phyloP scores from a whole-genome alignment of 768 basidiomycete genomes.

The Kondoa malvinella region DNA sequence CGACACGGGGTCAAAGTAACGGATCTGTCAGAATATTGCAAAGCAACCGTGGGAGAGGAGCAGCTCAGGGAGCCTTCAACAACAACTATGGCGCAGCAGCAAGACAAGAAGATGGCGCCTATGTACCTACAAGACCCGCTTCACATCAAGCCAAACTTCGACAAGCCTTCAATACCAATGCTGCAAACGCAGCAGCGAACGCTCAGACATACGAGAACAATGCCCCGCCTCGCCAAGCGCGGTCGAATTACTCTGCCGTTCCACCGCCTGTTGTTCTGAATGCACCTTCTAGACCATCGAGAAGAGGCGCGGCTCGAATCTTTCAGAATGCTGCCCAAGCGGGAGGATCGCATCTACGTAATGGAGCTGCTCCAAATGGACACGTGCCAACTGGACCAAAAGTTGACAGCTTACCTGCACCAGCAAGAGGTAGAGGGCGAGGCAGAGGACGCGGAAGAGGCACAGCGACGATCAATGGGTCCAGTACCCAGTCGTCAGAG shows the following conservation, averaged over 20 bases:
- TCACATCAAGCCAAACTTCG: neutral
- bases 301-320: neutral
- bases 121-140: neutral
- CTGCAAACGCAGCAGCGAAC: neutral
- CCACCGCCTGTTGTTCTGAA: neutral
- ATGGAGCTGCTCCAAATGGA: neutral
- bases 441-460: neutral
- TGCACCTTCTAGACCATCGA: neutral
- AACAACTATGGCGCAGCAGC: conserved; percentile 4
- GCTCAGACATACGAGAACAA: neutral
- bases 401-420: neutral
- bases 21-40: too few species aligned
- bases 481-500: too few species aligned
- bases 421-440: neutral
- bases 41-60: neutral
- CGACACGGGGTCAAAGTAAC: neutral
- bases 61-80: neutral
- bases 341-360: neutral
- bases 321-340: neutral
- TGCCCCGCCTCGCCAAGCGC: neutral
- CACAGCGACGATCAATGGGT: neutral
- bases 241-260: neutral
- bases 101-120: neutral
- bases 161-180: neutral
- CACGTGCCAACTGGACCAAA: neutral